Evolutionary conservation across 805 yeast genomes (phyloP), one percentile per base, ranked within the genome.

Genomic region (Nakazawaea anatomiae): DNA sequence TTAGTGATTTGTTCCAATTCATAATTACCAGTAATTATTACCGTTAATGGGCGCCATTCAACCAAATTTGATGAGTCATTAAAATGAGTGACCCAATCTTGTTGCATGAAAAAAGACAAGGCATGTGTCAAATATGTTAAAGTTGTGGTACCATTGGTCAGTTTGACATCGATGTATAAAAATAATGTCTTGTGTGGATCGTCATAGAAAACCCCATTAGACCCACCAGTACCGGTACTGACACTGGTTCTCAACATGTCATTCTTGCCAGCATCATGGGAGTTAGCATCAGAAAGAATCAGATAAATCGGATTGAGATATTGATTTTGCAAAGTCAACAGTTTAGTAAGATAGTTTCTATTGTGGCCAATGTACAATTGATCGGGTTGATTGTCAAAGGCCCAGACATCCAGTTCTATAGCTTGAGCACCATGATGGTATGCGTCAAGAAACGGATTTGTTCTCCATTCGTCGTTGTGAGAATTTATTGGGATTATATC

Each of bases 381-480:
- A 10, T 54, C 58, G 4, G 59, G 58, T 18, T 52, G 59, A 1
- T 64, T 39, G 1, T 66, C 63, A 48, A 72, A 69, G 47, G 57
- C 64, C 86, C 85, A 83, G 14, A 82, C 73, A 58, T 84, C 90
- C n/a, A 84, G 83, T 63, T 84, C 90, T 1, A 83, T 71, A 46
- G 85, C 77, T 42, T 71, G 70, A 38, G 77, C 72, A 2, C 89
- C 90, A 27, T 60, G 54, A 4, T 61, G 57, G 10, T 74, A 61
- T 0, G 88, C 89, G 53, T 82, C 84, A 47, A 77, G 71, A 3
- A 84, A 67, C 0, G 89, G 89, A 4, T 67, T 58, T 3, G 60
- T 53, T 58, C 89, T 67, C 85, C 86, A 80, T 62, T 84, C 85
- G 60, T 84, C 89, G 59, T 84, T 84, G 60, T 84, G 89, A 1